Evolutionary conservation across 164 flowering plant genomes (phyloP).

Genomic region (Tetracentron sinense): DNA sequence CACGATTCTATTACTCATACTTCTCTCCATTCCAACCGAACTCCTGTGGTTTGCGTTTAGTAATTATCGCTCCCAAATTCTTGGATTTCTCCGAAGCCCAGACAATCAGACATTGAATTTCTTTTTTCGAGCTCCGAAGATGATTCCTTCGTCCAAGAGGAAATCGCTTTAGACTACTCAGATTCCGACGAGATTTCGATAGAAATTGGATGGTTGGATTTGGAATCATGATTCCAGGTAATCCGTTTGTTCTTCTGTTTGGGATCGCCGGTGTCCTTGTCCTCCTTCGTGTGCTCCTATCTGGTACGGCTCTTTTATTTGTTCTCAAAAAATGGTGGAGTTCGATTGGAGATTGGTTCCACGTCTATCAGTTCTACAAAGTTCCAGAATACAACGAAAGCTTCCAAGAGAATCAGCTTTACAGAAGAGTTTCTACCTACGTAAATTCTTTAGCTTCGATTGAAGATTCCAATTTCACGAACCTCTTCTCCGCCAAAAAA

Average conservation of each 20-base stretch:
- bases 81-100: no score
- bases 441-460: conserved; percentile 50
- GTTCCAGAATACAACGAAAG: conserved; percentile 54
- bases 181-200: no score
- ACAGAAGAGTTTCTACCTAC: conserved; percentile 42
- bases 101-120: no score
- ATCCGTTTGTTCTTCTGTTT: not conserved
- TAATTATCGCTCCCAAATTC: no score
- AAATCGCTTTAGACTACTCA: no score
- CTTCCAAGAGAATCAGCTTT: conserved; percentile 60
- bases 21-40: no score
- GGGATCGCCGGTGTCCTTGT: not conserved
- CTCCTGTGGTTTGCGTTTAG: no score
- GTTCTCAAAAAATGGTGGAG: conserved; percentile 22
- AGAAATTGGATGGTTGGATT: no score
- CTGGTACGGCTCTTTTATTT: conserved; percentile 23
- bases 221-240: not conserved
- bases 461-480: conserved; percentile 63
- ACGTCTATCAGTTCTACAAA: conserved; percentile 39
- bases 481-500: conserved; percentile 55
- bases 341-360: conserved; percentile 26
- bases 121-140: no score
- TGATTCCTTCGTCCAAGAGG: no score
- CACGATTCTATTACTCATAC: no score
- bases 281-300: conserved; percentile 17